A percentile compares a stretch with the other conserved stretches of the same genome.
Evolutionary conservation across 805 yeast genomes (phyloP).

Genomic region (Starmerella floricola): DNA sequence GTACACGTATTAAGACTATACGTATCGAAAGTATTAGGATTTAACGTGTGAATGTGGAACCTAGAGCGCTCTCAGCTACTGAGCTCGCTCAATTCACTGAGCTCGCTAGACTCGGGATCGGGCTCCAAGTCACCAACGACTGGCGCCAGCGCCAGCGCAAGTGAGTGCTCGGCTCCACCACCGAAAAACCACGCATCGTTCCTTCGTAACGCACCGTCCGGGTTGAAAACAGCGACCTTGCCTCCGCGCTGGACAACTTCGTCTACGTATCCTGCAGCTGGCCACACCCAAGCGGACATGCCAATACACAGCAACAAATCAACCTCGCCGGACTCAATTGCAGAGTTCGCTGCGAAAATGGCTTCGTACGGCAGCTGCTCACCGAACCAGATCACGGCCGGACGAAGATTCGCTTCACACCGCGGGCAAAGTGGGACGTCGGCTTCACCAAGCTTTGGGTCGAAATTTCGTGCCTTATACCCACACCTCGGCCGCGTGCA

Average conservation of each 20-base stretch:
- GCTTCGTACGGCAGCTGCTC: conserved; percentile 59
- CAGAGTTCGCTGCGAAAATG: conserved; percentile 59
- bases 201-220: conserved; percentile 29
- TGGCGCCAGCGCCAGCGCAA: conserved; percentile 55
- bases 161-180: conserved; percentile 66
- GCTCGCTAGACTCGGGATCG: conserved; percentile 3
- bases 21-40: no score
- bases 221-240: conserved; percentile 69
- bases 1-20: no score
- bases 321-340: conserved; percentile 43
- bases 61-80: no score
- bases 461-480: conserved; percentile 32
- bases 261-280: conserved; percentile 85
- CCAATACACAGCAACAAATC: conserved; percentile 77
- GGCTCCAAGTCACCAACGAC: conserved; percentile 9
- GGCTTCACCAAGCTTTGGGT: conserved; percentile 31
- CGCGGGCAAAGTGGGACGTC: conserved; percentile 67
- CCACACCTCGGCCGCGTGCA: conserved; percentile 71
- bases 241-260: conserved; percentile 63
- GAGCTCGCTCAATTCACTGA: neutral
- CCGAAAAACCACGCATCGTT: conserved; percentile 51
- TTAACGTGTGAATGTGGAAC: no score
- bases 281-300: conserved; percentile 77
- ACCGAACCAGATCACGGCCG: conserved; percentile 95
- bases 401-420: conserved; percentile 58